A percentile compares a stretch with the other conserved stretches of the same genome.
Evolutionary conservation across 2,329 filamentous ascomycete genomes (phyloP).

Genomic region (Bimuria novae-zelandiae): DNA sequence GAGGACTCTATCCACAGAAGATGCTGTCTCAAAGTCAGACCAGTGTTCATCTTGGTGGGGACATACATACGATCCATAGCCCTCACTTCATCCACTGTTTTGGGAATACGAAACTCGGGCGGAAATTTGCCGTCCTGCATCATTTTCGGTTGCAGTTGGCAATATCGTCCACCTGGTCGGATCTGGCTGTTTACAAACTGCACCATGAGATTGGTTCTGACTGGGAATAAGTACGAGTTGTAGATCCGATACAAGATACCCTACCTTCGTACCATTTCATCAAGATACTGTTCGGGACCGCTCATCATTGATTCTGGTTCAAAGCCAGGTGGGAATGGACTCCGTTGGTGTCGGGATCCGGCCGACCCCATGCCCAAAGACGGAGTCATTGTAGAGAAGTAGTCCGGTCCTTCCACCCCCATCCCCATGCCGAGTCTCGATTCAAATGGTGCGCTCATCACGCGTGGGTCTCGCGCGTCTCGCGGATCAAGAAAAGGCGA

Average conservation of each 20-base stretch:
- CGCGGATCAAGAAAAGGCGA: conserved; percentile 18
- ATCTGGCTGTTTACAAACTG: conserved; percentile 37
- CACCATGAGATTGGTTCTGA: conserved; percentile 30
- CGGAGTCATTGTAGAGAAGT: conserved; percentile 16
- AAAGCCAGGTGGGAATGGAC: conserved; percentile 15
- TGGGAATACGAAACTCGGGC: conserved; percentile 27
- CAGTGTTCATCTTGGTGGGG: not conserved
- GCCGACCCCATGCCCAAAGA: conserved; percentile 14
- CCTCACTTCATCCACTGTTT: conserved; percentile 28
- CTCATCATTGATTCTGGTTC: conserved; percentile 20
- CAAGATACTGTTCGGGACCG: conserved; percentile 14
- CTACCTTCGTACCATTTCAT: conserved; percentile 26
- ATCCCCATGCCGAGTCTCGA: conserved; percentile 13
- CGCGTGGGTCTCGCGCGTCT: conserved; percentile 15
- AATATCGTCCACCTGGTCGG: conserved; percentile 19
- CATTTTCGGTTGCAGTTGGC: conserved; percentile 42
- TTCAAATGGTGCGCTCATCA: conserved; percentile 18
- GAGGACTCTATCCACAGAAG: conserved; percentile 35
- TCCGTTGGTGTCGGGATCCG: conserved; percentile 1
- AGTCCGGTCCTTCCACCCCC: conserved; percentile 19
- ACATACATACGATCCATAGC: conserved; percentile 27
- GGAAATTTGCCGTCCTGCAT: conserved; percentile 37
- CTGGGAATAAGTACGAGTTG: not conserved
- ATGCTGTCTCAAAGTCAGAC: conserved; percentile 16
- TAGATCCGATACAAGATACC: not conserved